A percentile compares a stretch with the other conserved stretches of the same genome.
Conservation (phyloP, 768 basidiomycete genomes). For the Psilocybe cyanescens region DNA sequence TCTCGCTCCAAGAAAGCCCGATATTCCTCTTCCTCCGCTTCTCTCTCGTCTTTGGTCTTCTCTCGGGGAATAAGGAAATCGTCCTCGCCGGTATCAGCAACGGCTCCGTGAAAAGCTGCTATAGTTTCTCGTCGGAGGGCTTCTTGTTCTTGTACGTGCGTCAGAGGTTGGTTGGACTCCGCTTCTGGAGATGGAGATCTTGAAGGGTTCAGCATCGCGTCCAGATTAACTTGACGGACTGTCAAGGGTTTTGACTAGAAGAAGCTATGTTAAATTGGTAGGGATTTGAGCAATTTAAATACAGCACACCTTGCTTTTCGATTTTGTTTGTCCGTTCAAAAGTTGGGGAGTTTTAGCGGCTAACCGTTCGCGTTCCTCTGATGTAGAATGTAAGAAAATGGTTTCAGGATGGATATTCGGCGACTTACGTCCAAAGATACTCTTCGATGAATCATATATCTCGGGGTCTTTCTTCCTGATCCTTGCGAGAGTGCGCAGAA, state of each 20-base stretch:
- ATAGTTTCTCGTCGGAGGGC: conserved; percentile 82
- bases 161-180: conserved; percentile 41
- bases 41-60: conserved; percentile 77
- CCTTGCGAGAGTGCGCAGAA: conserved; percentile 85
- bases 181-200: conserved; percentile 58
- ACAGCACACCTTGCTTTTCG: conserved; percentile 56
- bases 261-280: neutral
- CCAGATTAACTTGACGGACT: conserved; percentile 72
- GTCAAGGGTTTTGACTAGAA: conserved; percentile 72
- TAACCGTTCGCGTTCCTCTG: conserved; percentile 71
- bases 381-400: neutral
- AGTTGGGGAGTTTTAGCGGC: conserved; percentile 24
- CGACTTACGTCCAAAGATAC: conserved; percentile 78
- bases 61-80: conserved; percentile 76
- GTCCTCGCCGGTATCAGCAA: conserved; percentile 52
- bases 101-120: conserved; percentile 70
- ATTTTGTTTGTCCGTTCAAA: conserved; percentile 26
- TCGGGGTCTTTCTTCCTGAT: conserved; percentile 83
- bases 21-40: conserved; percentile 86
- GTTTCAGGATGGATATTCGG: neutral
- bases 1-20: conserved; percentile 78
- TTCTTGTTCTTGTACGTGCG: conserved; percentile 81
- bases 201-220: conserved; percentile 59
- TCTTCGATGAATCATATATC: conserved; percentile 75
- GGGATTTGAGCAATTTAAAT: neutral